Evolutionary conservation across 2,329 filamentous ascomycete species (phyloP), one percentile per base, ranked within the genome.

Genomic region (Tothia fuscella): DNA sequence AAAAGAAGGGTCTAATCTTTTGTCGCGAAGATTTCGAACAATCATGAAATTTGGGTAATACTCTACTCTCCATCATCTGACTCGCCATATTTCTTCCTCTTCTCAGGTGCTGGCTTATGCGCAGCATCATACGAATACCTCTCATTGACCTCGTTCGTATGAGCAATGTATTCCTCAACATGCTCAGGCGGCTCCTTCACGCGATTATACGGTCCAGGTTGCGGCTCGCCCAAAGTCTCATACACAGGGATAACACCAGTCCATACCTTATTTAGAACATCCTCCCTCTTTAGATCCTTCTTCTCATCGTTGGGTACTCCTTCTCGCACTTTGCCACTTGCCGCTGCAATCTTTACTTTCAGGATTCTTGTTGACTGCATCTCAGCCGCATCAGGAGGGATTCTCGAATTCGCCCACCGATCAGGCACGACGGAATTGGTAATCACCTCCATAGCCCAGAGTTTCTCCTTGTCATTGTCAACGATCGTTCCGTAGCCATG

Each of bases 381-480:
- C 66, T 93, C 86, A 9, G 78, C 75, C 35, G 68, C 68, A 33
- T 77, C 81, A 1, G 84, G 83, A 4, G 84, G 83, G 5, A 77
- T 64, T 3, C 86, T 74, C 13, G 75, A 74, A 53, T 81, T 67
- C 14, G 69, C 65, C 77, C 82, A 93, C 4, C 85, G 75, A 10
- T 68, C 66, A 0, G 76, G 69, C 2, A 89, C 70, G 10, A 89
- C 76, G 28, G 72, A 70, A 57, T 93, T 72, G 2, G 85, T 93
- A 56, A 93, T 80, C 44, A 82, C 65, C 51, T 78, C 64, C 76
- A 93, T 81, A 6, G 84, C 85, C 63, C 74, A 91, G 4, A 83
- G 56, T 55, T 83, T 83, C 64, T 93, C 86, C 3, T 70, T 72
- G 0, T 62, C 58, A 46, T 81, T 74, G 2, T 74, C 72, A 5